Evolutionary conservation across 176 grass and related monocot species (phyloP), one percentile per base, ranked within the genome.

Genomic region (Rhipidocladum racemiflorum): DNA sequence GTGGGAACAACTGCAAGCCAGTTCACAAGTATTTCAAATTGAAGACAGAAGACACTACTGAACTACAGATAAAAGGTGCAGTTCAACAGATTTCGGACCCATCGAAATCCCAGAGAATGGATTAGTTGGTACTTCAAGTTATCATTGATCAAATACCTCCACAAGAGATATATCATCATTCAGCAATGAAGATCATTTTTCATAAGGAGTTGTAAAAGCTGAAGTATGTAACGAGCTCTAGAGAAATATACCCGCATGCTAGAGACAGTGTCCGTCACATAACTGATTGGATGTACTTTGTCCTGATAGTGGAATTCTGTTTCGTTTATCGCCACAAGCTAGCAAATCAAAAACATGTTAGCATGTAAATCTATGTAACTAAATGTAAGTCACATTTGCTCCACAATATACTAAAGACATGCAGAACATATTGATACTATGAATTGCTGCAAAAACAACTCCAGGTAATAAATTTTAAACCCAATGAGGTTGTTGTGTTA

Each of bases 241-340:
- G 8, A 64, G 54, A 86, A 79, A 49, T 77, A 70, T 89, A 98
- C 95, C 86, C 85, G 88, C 92, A 98, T 98, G 65, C 66, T 79
- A 84, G 84, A 87, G 72, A 90, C 87, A 60, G 80, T 87, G 77
- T 27, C 44, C n/a, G 77, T 81, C 65, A 89, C 92, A 83, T 93
- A 98, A 75, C 48, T 68, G 75, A 89, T 70, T 68, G 95, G 95
- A 76, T 72, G 75, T 23, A 65, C 79, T 90, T 95, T 98, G 83
- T 98, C 95, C 81, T 87, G 90, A 85, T 95, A 98, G 79, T 98
- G 88, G 80, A 98, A 93, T 55, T 86, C 82, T 3, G 25, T 93
- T 84, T 95, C 88, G 76, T 81, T 87, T 72, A 95, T 90, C 15
- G 85, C 86, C 36, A 39, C 85, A 86, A 97, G 87, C 94, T 97